Evolutionary conservation across 805 yeast genomes (phyloP).

Genomic region (Barnettozyma siamensis): DNA sequence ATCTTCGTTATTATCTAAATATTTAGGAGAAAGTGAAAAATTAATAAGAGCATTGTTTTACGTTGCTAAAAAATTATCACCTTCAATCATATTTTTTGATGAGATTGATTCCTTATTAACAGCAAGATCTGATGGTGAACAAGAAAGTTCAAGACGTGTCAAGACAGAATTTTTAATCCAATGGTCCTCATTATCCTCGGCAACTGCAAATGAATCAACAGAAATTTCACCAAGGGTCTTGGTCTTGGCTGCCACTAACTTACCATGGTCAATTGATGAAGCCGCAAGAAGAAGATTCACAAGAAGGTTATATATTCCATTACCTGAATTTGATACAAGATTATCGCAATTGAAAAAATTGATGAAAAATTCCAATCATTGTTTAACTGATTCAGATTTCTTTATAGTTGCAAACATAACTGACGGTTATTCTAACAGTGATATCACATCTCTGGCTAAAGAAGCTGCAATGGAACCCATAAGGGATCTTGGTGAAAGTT

Average conservation of each 20-base stretch:
- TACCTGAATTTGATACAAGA: constrained; percentile 85
- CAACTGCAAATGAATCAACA: constrained; percentile 56
- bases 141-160: constrained; percentile 83
- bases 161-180: constrained; percentile 91
- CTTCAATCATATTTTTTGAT: constrained; percentile 91
- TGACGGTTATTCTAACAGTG: constrained; percentile 87
- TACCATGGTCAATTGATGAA: constrained; percentile 97
- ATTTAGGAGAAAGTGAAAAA: constrained; percentile 90
- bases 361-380: constrained; percentile 65
- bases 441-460: constrained; percentile 89
- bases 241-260: constrained; percentile 89
- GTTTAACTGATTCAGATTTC: constrained; percentile 58
- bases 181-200: constrained; percentile 89
- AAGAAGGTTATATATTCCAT: constrained; percentile 85
- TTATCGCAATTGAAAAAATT: constrained; percentile 63
- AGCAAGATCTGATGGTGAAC: constrained; percentile 64
- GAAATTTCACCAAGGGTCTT: constrained; percentile 58
- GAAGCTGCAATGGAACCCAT: constrained; percentile 99
- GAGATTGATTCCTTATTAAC: constrained; percentile 91
- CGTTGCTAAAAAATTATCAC: constrained; percentile 79
- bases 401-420: constrained; percentile 58
- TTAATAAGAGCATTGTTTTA: constrained; percentile 83
- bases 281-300: constrained; percentile 94
- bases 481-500: constrained; percentile 80
- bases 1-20: constrained; percentile 81